Conservation (phyloP, 1,284 basidiomycete genomes). For the Cutaneotrichosporon sp. region DNA sequence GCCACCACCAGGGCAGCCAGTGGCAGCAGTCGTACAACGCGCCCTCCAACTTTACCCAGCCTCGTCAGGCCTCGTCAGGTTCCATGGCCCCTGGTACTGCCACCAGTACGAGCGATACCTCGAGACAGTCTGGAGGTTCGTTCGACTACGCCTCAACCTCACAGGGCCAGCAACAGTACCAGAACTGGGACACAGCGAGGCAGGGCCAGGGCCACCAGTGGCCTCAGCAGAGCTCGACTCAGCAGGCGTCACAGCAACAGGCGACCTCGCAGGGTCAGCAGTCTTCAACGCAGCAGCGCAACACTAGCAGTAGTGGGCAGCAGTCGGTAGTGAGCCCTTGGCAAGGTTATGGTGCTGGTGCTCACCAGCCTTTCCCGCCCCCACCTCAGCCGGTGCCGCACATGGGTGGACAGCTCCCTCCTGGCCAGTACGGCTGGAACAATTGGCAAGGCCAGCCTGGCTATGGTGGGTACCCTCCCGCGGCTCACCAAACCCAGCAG, state of each 20-base stretch:
- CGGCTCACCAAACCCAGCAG: constrained; percentile 6
- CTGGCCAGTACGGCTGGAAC: constrained; percentile 27
- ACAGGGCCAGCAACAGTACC: constrained; percentile 11
- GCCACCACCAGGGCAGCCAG: constrained; percentile 14
- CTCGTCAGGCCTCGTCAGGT: constrained; percentile 15
- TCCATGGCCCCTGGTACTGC: constrained; percentile 9
- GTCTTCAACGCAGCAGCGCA: constrained; percentile 7
- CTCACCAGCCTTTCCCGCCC: constrained; percentile 28
- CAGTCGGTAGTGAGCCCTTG: constrained; percentile 16
- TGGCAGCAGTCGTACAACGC: constrained; percentile 17
- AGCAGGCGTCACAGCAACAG: constrained; percentile 11
- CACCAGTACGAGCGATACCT: constrained; percentile 2
- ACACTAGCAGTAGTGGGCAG: constrained; percentile 15
- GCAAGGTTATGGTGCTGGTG: constrained; percentile 23
- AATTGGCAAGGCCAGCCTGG: constrained; percentile 22
- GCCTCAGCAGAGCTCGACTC: constrained; percentile 3
- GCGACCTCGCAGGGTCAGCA: constrained; percentile 4
- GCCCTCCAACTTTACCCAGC: constrained; percentile 5
- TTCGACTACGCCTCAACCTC: constrained; percentile 9
- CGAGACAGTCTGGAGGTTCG: constrained; percentile 1
- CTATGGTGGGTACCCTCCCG: constrained; percentile 20
- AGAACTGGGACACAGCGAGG: constrained; percentile 15
- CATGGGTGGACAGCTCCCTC: constrained; percentile 21
- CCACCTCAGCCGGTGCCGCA: constrained; percentile 28
- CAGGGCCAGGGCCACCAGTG: constrained; percentile 16